phyloP scores from a whole-genome alignment of 208 protist species.

The Sergeia podlipaevii region DNA sequence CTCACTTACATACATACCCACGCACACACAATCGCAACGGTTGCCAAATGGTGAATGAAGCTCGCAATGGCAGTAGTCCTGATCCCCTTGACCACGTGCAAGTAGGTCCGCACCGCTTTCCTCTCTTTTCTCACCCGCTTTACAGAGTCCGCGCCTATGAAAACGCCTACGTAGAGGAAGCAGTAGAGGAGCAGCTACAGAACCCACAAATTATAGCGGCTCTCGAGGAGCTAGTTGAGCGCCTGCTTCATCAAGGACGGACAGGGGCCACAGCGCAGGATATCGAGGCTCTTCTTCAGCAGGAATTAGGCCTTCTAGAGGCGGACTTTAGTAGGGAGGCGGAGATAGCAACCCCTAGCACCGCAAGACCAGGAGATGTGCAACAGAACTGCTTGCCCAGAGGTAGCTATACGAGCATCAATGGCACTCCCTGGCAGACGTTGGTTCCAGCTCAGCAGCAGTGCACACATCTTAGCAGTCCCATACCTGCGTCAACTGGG shows the following conservation, averaged over 20 bases:
- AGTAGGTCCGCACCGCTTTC: conserved; percentile 50
- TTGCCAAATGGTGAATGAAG: too few relatives aligned
- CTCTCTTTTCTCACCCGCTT: conserved; percentile 67
- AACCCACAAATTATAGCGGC: conserved; percentile 23
- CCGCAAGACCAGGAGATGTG: not conserved
- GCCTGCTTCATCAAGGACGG: conserved; percentile 25
- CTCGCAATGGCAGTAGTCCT: too few relatives aligned
- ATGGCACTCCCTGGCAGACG: too few relatives aligned
- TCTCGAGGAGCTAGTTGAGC: conserved; percentile 40
- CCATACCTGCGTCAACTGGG: too few relatives aligned
- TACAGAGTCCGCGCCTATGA: conserved; percentile 26
- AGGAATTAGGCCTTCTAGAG: conserved; percentile 14
- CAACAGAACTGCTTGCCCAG: too few relatives aligned
- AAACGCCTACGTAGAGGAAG: conserved; percentile 19
- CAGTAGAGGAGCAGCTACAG: conserved; percentile 16
- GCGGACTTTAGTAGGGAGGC: not conserved
- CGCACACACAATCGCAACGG: too few relatives aligned
- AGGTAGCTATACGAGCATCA: too few relatives aligned
- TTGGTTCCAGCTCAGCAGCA: too few relatives aligned
- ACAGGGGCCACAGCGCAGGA: conserved; percentile 19
- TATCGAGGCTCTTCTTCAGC: conserved; percentile 15
- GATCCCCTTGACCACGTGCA: conserved; percentile 26
- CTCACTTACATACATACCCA: too few relatives aligned
- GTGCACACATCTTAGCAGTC: too few relatives aligned
- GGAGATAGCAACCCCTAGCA: not conserved